A percentile compares a stretch with the other conserved stretches of the same genome.
phyloP scores from a whole-genome alignment of 768 basidiomycete genomes.

The Amanita thiersii region DNA sequence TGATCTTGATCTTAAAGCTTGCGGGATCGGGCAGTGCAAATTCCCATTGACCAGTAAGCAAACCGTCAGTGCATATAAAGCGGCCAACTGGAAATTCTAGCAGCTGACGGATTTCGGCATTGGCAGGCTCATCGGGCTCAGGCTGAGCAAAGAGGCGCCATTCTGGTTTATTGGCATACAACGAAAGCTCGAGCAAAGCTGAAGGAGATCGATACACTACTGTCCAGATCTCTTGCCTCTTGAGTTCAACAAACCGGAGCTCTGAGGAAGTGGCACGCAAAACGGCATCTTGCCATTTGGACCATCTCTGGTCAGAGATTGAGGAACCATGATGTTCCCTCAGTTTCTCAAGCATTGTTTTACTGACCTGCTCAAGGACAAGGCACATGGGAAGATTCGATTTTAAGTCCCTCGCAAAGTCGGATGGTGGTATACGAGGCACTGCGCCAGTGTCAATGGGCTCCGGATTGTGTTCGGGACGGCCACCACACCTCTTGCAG shows the following conservation, averaged over 20 bases:
- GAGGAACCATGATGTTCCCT: constrained; percentile 27
- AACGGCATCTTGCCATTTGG: constrained; percentile 60
- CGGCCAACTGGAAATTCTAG: constrained; percentile 75
- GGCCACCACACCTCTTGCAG: constrained; percentile 82
- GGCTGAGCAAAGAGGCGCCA: constrained; percentile 83
- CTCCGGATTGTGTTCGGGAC: constrained; percentile 77
- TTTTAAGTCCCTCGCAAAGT: constrained; percentile 74
- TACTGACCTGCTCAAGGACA: constrained; percentile 40
- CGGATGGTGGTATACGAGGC: constrained; percentile 60
- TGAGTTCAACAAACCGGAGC: constrained; percentile 77
- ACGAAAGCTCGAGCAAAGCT: constrained; percentile 65
- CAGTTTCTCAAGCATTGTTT: constrained; percentile 43
- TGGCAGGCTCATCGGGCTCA: constrained; percentile 58
- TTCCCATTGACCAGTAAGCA: constrained; percentile 75
- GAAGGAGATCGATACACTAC: constrained; percentile 66
- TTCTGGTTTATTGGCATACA: constrained; percentile 72
- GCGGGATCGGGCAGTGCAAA: constrained; percentile 63
- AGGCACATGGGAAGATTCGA: constrained; percentile 84
- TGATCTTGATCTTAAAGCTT: constrained; percentile 50
- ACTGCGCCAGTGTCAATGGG: constrained; percentile 42
- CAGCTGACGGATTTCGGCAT: constrained; percentile 68
- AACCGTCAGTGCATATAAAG: constrained; percentile 41
- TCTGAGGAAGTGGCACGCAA: constrained; percentile 49
- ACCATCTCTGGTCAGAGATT: constrained; percentile 56
- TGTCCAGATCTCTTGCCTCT: constrained; percentile 85